Conservation (phyloP, 1,284 basidiomycete species). For the Austroboletus niveus region DNA sequence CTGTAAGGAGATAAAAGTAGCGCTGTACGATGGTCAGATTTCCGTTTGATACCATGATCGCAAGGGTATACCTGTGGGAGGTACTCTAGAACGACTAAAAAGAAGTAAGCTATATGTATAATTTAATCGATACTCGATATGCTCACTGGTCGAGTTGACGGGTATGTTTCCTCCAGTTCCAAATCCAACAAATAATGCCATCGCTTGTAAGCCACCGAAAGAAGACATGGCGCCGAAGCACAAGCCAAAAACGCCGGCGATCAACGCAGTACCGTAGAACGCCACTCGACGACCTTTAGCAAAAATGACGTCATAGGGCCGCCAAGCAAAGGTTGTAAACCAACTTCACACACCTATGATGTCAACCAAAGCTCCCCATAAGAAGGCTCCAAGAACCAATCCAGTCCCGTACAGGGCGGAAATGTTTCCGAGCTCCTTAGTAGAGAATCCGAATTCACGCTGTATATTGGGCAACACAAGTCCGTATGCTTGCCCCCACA, state of each 20-base stretch:
- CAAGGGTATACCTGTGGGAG: conserved; percentile 11
- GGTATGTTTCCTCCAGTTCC: not conserved
- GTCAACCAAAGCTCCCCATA: not conserved
- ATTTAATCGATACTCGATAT: too few species aligned
- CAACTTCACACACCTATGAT: not conserved
- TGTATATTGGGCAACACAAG: not conserved
- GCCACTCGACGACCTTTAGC: not conserved
- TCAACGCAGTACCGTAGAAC: not conserved
- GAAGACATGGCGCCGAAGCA: not conserved
- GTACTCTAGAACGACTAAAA: conserved; percentile 13
- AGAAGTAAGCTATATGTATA: too few species aligned
- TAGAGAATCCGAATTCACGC: not conserved
- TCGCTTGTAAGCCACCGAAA: not conserved
- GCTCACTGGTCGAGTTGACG: not conserved
- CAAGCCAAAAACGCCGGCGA: not conserved
- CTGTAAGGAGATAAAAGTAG: conserved; percentile 19
- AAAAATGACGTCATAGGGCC: not conserved
- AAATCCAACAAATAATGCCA: not conserved
- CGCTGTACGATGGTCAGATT: conserved; percentile 1
- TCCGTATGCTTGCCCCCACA: not conserved
- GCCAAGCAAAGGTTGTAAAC: not conserved
- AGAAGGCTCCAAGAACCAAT: not conserved
- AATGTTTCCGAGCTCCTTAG: not conserved
- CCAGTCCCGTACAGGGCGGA: not conserved
- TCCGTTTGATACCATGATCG: not conserved